phyloP scores from a whole-genome alignment of 306 rosid species.

The Citrullus colocynthis region DNA sequence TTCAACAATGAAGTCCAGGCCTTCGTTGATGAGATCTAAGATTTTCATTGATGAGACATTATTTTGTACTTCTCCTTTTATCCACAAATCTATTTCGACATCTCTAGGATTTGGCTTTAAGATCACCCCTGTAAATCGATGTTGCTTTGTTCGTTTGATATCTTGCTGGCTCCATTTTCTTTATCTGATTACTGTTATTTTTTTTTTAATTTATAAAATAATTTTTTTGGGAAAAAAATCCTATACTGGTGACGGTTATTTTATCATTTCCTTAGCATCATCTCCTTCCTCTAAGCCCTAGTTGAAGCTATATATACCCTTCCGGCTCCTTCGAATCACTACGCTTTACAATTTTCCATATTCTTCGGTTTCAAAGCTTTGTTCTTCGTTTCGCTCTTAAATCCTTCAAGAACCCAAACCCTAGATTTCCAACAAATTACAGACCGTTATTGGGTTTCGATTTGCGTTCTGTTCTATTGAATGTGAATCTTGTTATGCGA shows the following conservation, averaged over 20 bases:
- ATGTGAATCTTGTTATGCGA: neutral
- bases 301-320: conserved; percentile 1
- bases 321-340: neutral
- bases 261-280: neutral
- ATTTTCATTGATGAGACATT: too few relatives aligned
- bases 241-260: neutral
- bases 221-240: too few relatives aligned
- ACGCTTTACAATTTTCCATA: neutral
- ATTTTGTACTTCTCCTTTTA: too few relatives aligned
- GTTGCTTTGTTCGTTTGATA: too few relatives aligned
- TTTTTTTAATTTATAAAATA: too few relatives aligned
- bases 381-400: neutral
- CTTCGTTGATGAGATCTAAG: too few relatives aligned
- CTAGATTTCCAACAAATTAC: neutral
- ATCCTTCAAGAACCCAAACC: neutral
- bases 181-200: too few relatives aligned
- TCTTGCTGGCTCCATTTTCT: too few relatives aligned
- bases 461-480: neutral
- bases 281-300: neutral
- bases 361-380: neutral
- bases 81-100: too few relatives aligned
- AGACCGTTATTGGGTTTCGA: neutral
- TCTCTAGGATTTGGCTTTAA: too few relatives aligned
- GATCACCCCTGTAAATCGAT: too few relatives aligned
- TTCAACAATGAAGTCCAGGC: too few relatives aligned